A percentile compares a stretch with the other conserved stretches of the same genome.
These are phyloP conservation scores for Phytopythium aichiense DNA, from an alignment of 352 stramenopile species.

Conservation along the genomic window DNA sequence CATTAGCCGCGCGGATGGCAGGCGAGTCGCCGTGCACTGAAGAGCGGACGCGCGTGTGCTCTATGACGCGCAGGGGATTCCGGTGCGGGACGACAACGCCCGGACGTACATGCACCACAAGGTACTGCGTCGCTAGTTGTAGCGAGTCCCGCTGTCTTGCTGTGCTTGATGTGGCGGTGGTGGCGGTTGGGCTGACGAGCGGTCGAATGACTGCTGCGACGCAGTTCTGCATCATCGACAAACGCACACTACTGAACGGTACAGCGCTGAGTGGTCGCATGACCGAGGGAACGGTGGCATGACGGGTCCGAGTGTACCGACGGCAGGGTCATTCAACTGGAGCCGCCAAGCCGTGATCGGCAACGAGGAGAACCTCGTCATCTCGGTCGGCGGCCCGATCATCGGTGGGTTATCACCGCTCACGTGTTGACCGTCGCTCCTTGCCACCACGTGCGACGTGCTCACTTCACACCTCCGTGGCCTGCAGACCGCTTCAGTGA, in stretches of 20 bases:
- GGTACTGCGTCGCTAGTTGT: conserved; percentile 13
- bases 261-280: background rate
- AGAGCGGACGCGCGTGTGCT: background rate
- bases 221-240: conserved; percentile 73
- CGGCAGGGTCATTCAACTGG: conserved; percentile 67
- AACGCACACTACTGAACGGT: conserved; percentile 56
- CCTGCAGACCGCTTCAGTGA: conserved; percentile 44
- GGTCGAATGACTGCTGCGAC: background rate
- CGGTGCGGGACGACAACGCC: conserved; percentile 52
- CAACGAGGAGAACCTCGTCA: conserved; percentile 64
- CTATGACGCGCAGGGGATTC: conserved; percentile 34
- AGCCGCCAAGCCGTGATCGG: conserved; percentile 61
- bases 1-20: background rate
- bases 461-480: background rate
- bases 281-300: background rate
- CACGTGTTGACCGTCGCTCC: no score
- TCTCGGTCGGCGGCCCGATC: conserved; percentile 46
- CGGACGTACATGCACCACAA: conserved; percentile 74
- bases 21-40: background rate
- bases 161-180: background rate
- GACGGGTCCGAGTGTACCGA: background rate
- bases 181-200: background rate
- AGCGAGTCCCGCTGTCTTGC: background rate
- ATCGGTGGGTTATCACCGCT: conserved; percentile 21
- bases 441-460: no score